Conservation (phyloP, 2,329 filamentous ascomycete species). For the Pseudophaeomoniella oleicola region DNA sequence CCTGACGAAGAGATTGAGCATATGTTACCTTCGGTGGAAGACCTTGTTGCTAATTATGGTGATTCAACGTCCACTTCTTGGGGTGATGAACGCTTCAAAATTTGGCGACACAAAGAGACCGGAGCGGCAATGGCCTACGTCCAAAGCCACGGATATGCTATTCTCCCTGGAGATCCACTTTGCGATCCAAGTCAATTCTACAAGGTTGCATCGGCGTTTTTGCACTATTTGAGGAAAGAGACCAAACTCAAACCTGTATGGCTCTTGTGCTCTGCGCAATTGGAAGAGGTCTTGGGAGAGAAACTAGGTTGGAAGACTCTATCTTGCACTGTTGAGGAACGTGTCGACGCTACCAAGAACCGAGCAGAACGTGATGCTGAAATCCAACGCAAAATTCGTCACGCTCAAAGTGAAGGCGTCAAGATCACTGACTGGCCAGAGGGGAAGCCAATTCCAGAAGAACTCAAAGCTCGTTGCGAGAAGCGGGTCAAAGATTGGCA, state of each 20-base stretch:
- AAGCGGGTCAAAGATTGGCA: slow-evolving; percentile 68
- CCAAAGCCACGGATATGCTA: slow-evolving; percentile 59
- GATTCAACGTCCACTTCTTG: slow-evolving; percentile 90
- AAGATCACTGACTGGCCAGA: slow-evolving; percentile 59
- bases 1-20: slow-evolving; percentile 30
- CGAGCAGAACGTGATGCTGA: slow-evolving; percentile 50
- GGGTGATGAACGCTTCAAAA: slow-evolving; percentile 75
- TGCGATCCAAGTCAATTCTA: slow-evolving; percentile 67
- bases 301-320: slow-evolving; percentile 79
- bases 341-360: slow-evolving; percentile 60
- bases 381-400: slow-evolving; percentile 60
- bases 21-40: slow-evolving; percentile 59
- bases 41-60: slow-evolving; percentile 88
- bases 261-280: slow-evolving; percentile 68
- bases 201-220: slow-evolving; percentile 58
- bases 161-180: slow-evolving; percentile 75
- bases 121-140: slow-evolving; percentile 80
- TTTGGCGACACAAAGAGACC: slow-evolving; percentile 67
- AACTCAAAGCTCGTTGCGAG: slow-evolving; percentile 56
- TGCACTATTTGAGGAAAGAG: slow-evolving; percentile 60
- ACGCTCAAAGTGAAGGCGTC: slow-evolving; percentile 69
- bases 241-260: slow-evolving; percentile 66
- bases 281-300: slow-evolving; percentile 65
- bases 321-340: slow-evolving; percentile 78
- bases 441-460: slow-evolving; percentile 48